phyloP scores from a whole-genome alignment of 768 basidiomycete genomes.

The Nevesoporus exiguus region DNA sequence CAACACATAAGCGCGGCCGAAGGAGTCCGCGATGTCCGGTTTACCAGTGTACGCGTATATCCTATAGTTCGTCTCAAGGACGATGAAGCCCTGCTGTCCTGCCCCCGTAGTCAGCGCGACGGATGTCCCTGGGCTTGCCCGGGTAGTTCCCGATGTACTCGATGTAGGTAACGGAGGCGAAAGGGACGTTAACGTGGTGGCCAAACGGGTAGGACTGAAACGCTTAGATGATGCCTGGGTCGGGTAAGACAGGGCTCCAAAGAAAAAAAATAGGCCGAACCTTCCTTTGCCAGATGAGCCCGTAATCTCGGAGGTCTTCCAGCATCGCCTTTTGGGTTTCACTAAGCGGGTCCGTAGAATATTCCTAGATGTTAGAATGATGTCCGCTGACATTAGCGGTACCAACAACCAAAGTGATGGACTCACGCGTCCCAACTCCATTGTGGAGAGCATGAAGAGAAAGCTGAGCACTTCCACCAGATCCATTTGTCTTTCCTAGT shows the following conservation, averaged over 20 bases:
- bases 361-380: slow-evolving; percentile 57
- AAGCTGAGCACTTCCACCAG: slow-evolving; percentile 91
- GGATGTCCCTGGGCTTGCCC: slow-evolving; percentile 13
- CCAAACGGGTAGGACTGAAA: slow-evolving; percentile 92
- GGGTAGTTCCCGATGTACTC: slow-evolving; percentile 20
- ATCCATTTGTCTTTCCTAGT: slow-evolving; percentile 83
- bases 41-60: slow-evolving; percentile 96
- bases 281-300: slow-evolving; percentile 84
- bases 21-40: slow-evolving; percentile 11
- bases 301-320: slow-evolving; percentile 90
- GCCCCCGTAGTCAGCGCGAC: slow-evolving; percentile 45
- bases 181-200: slow-evolving; percentile 92
- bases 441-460: slow-evolving; percentile 95
- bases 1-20: slow-evolving; percentile 17
- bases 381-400: neutral
- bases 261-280: slow-evolving; percentile 37
- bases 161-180: slow-evolving; percentile 74
- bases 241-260: slow-evolving; percentile 12
- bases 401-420: neutral
- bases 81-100: slow-evolving; percentile 83
- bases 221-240: slow-evolving; percentile 65
- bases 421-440: slow-evolving; percentile 86
- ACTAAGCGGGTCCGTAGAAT: slow-evolving; percentile 77
- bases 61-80: slow-evolving; percentile 97
- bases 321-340: slow-evolving; percentile 83